Base-by-base conservation (phyloP, 768 basidiomycete species). In the Termitomyces sp. region DNA sequence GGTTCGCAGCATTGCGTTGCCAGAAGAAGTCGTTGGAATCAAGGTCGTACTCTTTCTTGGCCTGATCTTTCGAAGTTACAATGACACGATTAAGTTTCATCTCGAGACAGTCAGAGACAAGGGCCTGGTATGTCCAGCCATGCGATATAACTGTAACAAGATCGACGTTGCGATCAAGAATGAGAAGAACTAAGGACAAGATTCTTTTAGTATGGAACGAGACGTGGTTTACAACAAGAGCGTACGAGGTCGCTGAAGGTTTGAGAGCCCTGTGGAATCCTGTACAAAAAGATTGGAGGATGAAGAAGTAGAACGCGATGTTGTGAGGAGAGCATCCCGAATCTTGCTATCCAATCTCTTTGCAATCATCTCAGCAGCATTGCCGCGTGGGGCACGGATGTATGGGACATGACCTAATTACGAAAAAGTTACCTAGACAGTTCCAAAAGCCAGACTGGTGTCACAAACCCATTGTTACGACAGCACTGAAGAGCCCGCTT, bases 1-100 rank as follows among this genome's bases (percentile, higher is more conserved):
- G 96, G 59, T 90, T 92, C 8, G 92, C 87, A 1, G 95, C 93
- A 66, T 98, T 97, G 69, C 91, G 93, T 2, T 87, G 89, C 97
- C 97, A 99, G 77, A 99, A 99, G 74, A 97, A 99, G 72, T 99
- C 97, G 67, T 96, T 98, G 22, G 92, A 87, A 72, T 98, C 97
- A 34, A 99, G 85, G 72, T 99, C 97, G 65, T 98, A 98, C 0
- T 92, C 87, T 52, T 82, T 72, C 74, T 93, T 88, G 73, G 88
- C 83, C 61, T 72, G 68, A 61, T 81, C 81, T 54, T 88, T 81
- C 52, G 82, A 81, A 1, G 85, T 79, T 33, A 99, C 87, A 1
- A 92, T 85, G 6, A 99, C 94, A 7, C 96, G 86, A 71, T 98
- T 98, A 18, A 99, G 82, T 71, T 92, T 95, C 79, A 99, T 95